Percentiles rank a stretch among this genome's conserved stretches.
phyloP scores from a whole-genome alignment of 352 stramenopile genomes.

The Globisporangium cederbergense region DNA sequence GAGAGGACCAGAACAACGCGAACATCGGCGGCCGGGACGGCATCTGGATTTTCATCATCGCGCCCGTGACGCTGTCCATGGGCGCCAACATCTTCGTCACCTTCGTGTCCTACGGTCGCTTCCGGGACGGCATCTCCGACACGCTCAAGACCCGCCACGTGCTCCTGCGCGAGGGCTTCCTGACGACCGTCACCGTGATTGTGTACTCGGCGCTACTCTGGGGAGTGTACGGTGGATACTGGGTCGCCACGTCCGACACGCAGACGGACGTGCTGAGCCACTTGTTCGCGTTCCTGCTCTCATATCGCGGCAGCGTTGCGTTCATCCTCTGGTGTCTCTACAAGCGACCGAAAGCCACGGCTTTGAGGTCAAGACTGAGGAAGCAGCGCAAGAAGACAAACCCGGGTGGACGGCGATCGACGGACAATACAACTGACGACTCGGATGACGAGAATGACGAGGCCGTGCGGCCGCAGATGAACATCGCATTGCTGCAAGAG shows the following conservation, averaged over 20 bases:
- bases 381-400: not conserved
- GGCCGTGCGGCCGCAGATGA: slow-evolving; percentile 70
- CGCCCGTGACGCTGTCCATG: slow-evolving; percentile 47
- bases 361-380: slow-evolving; percentile 18
- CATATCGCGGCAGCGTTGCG: slow-evolving; percentile 61
- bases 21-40: slow-evolving; percentile 27
- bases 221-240: slow-evolving; percentile 65
- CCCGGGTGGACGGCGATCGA: not conserved
- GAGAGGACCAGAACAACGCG: slow-evolving; percentile 32
- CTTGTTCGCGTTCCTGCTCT: slow-evolving; percentile 67
- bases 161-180: slow-evolving; percentile 65
- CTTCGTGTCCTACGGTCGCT: slow-evolving; percentile 53
- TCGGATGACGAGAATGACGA: slow-evolving; percentile 51
- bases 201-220: slow-evolving; percentile 66
- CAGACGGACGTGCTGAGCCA: slow-evolving; percentile 40
- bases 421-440: not conserved
- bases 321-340: slow-evolving; percentile 78
- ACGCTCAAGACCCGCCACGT: slow-evolving; percentile 52
- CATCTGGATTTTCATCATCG: slow-evolving; percentile 72
- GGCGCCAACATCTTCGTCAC: slow-evolving; percentile 65
- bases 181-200: slow-evolving; percentile 66
- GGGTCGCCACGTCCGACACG: slow-evolving; percentile 31
- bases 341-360: slow-evolving; percentile 29
- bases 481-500: slow-evolving; percentile 69
- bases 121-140: slow-evolving; percentile 55